Conservation (phyloP, 352 stramenopile species). For the Ophiocytium majus region DNA sequence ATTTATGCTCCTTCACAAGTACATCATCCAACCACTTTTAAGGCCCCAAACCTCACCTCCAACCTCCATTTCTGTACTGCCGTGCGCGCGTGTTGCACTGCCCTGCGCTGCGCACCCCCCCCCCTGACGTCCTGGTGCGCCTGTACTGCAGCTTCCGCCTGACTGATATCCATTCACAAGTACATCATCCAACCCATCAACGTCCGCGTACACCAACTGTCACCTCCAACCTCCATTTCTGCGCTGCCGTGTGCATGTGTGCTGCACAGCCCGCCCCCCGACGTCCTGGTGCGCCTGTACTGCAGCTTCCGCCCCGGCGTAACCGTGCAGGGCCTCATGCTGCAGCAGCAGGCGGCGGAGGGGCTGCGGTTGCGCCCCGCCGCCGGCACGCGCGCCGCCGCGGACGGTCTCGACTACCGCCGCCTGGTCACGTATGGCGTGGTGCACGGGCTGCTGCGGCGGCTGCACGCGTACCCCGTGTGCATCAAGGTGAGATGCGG, state of each 20-base stretch:
- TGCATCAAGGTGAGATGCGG: slow-evolving; percentile 27
- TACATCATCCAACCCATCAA: too few species aligned
- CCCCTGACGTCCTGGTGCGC: neutral
- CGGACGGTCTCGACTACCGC: slow-evolving; percentile 13
- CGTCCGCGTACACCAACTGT: too few species aligned
- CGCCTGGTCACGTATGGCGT: slow-evolving; percentile 70
- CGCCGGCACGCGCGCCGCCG: neutral
- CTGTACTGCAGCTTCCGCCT: slow-evolving; percentile 16
- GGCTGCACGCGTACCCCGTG: slow-evolving; percentile 77
- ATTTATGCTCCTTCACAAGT: too few species aligned
- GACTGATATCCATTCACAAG: too few species aligned
- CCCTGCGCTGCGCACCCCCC: too few species aligned
- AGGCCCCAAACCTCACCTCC: too few species aligned
- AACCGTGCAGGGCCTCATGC: slow-evolving; percentile 19
- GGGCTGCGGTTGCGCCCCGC: neutral
- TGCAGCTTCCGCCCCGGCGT: neutral
- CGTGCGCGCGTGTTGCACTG: too few species aligned
- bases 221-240: too few species aligned
- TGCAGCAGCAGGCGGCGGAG: neutral
- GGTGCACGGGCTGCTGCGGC: slow-evolving; percentile 74
- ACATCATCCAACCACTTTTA: too few species aligned
- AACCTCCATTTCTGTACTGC: too few species aligned
- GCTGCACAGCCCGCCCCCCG: neutral
- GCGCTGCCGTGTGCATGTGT: too few species aligned
- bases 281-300: slow-evolving; percentile 2